These are phyloP conservation scores for Clarireedia sp. DNA, from an alignment of 2,329 filamentous ascomycete species.

Conservation along the genomic window DNA sequence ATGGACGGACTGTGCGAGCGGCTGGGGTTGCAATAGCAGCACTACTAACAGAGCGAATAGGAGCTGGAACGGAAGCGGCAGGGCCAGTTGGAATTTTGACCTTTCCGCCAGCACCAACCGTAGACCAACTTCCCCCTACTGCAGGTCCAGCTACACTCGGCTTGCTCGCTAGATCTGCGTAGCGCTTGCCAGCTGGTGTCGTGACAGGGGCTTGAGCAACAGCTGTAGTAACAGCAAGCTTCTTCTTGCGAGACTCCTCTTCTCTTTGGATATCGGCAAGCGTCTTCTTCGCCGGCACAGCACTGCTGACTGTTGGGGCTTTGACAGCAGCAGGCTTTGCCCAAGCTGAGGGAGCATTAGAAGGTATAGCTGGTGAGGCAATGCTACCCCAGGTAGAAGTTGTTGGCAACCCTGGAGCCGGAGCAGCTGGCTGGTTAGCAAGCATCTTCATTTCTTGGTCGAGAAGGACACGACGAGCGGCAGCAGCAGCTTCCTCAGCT, in stretches of 20 bases:
- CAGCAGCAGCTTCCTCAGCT: conserved; percentile 71
- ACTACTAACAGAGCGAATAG: conserved; percentile 32
- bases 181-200: conserved; percentile 64
- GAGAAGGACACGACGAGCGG: conserved; percentile 65
- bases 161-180: conserved; percentile 90
- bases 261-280: conserved; percentile 94
- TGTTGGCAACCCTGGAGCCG: conserved; percentile 74
- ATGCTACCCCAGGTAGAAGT: conserved; percentile 68
- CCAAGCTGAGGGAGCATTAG: conserved; percentile 34
- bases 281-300: conserved; percentile 62
- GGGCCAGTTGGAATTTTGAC: conserved; percentile 65
- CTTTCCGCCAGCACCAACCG: conserved; percentile 89
- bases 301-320: conserved; percentile 27
- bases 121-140: conserved; percentile 70
- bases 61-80: conserved; percentile 37
- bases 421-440: conserved; percentile 50
- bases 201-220: conserved; percentile 36
- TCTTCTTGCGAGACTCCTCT: conserved; percentile 81
- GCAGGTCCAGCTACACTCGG: conserved; percentile 36
- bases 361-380: conserved; percentile 27
- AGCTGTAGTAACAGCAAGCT: conserved; percentile 40
- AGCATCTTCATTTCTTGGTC: conserved; percentile 64
- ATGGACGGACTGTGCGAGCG: conserved; percentile 43
- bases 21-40: conserved; percentile 16
- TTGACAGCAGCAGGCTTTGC: conserved; percentile 40